Percentiles rank a stretch among this genome's conserved stretches.
Conservation (phyloP, 768 basidiomycete species). For the Agrocybe chaxingu region DNA sequence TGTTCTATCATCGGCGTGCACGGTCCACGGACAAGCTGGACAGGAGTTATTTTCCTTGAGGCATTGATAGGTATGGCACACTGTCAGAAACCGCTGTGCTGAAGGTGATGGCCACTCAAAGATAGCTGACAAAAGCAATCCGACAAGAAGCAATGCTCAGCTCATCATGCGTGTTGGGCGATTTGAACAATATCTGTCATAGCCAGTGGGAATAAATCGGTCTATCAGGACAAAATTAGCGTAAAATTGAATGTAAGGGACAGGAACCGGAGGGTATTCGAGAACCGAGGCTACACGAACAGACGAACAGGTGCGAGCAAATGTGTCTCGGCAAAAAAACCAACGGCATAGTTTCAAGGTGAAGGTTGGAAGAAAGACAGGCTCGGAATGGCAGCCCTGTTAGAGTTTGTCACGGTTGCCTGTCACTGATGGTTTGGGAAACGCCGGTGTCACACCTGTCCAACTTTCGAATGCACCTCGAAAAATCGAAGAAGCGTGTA, state of each 20-base stretch:
- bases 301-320: neutral
- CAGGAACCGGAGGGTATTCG: slow-evolving; percentile 11
- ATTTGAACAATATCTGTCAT: slow-evolving; percentile 14
- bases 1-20: slow-evolving; percentile 16
- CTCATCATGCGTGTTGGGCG: slow-evolving; percentile 7
- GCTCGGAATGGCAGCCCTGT: too few species aligned
- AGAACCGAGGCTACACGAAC: neutral
- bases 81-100: slow-evolving; percentile 13
- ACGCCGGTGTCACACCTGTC: slow-evolving; percentile 14
- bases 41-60: slow-evolving; percentile 14
- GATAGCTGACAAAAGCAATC: slow-evolving; percentile 8
- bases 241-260: slow-evolving; percentile 12
- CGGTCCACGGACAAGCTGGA: slow-evolving; percentile 9
- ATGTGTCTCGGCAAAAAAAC: neutral
- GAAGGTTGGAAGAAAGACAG: neutral
- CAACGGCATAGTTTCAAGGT: neutral
- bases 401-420: slow-evolving; percentile 1
- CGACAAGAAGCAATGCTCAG: slow-evolving; percentile 9
- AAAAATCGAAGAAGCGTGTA: slow-evolving; percentile 16
- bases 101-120: slow-evolving; percentile 7
- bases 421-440: slow-evolving; percentile 12
- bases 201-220: slow-evolving; percentile 10
- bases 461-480: neutral
- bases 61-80: slow-evolving; percentile 12
- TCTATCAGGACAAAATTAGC: slow-evolving; percentile 1